Conservation (phyloP, 108 stramenopile species). For the Cyclostephanos tholiformis region DNA sequence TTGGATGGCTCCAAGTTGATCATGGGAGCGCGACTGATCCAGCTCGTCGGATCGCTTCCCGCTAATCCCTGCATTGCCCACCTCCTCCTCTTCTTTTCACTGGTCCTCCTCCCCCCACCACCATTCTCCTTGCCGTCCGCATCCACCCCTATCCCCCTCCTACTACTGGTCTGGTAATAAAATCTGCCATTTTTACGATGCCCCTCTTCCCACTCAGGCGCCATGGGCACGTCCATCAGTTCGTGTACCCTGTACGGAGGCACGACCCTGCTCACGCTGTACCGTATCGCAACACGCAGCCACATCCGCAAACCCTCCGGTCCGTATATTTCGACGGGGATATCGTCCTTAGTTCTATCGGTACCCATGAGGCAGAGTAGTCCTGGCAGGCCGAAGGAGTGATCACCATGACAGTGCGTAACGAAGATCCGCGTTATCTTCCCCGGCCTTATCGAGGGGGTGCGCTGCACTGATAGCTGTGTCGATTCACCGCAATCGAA, state of each 20-base stretch:
- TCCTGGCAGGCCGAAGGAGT: constrained; percentile 89
- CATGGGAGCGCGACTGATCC: constrained; percentile 76
- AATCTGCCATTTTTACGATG: constrained; percentile 54
- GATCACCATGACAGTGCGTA: constrained; percentile 92
- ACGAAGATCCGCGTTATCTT: constrained; percentile 91
- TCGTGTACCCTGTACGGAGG: constrained; percentile 94
- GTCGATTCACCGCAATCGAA: constrained; percentile 97
- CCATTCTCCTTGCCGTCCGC: not conserved
- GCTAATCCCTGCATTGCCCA: constrained; percentile 64
- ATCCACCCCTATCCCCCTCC: not conserved
- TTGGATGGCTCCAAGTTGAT: constrained; percentile 53
- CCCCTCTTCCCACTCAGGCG: constrained; percentile 80
- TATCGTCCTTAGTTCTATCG: constrained; percentile 62
- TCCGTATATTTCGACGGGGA: constrained; percentile 92
- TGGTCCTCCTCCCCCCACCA: not conserved
- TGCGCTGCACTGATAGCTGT: constrained; percentile 81
- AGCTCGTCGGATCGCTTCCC: constrained; percentile 66
- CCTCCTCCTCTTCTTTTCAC: constrained; percentile 7
- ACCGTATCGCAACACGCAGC: constrained; percentile 88
- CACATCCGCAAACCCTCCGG: constrained; percentile 89
- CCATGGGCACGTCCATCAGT: constrained; percentile 90
- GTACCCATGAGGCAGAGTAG: constrained; percentile 93
- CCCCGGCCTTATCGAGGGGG: constrained; percentile 67
- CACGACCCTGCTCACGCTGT: constrained; percentile 80
- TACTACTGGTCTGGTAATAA: constrained; percentile 46